Percentiles rank a stretch among this genome's conserved stretches.
phyloP scores from a whole-genome alignment of 2,329 filamentous ascomycete genomes.

The Zymoseptoria pseudotritici region DNA sequence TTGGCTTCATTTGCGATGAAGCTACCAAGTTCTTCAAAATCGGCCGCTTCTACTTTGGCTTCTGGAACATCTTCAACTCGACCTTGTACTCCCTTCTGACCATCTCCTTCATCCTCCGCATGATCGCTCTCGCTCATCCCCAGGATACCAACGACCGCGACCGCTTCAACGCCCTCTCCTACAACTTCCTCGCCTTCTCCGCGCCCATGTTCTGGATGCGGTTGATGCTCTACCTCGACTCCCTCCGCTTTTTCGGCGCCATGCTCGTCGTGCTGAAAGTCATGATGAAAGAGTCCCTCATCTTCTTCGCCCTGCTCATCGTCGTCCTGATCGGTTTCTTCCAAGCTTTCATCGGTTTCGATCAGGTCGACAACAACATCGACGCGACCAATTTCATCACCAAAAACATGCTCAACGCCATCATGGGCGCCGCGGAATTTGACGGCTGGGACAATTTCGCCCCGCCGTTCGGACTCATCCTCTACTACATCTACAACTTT shows the following conservation, averaged over 20 bases:
- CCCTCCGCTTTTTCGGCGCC: conserved; percentile 89
- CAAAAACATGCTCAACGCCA: conserved; percentile 76
- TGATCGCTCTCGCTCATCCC: conserved; percentile 65
- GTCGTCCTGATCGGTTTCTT: conserved; percentile 82
- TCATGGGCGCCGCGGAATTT: conserved; percentile 91
- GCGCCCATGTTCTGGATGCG: conserved; percentile 97
- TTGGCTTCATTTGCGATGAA: conserved; percentile 87
- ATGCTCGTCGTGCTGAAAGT: conserved; percentile 93
- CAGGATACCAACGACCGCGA: conserved; percentile 37
- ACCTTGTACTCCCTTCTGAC: conserved; percentile 72
- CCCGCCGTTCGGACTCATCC: conserved; percentile 84
- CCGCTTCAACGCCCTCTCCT: conserved; percentile 73
- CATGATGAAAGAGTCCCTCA: conserved; percentile 64
- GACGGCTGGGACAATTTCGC: conserved; percentile 81
- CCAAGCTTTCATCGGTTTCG: conserved; percentile 88
- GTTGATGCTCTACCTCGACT: conserved; percentile 85
- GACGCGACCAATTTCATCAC: conserved; percentile 63
- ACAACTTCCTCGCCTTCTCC: conserved; percentile 88
- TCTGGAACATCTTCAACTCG: conserved; percentile 95
- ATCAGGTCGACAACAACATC: conserved; percentile 65
- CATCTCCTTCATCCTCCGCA: conserved; percentile 69
- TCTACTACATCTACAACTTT: conserved; percentile 98
- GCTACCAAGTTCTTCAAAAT: conserved; percentile 87
- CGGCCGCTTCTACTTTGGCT: conserved; percentile 80
- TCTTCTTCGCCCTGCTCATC: conserved; percentile 86